Evolutionary conservation across 208 protist genomes (phyloP).

Genomic region (Acanthamoeba pearcei): DNA sequence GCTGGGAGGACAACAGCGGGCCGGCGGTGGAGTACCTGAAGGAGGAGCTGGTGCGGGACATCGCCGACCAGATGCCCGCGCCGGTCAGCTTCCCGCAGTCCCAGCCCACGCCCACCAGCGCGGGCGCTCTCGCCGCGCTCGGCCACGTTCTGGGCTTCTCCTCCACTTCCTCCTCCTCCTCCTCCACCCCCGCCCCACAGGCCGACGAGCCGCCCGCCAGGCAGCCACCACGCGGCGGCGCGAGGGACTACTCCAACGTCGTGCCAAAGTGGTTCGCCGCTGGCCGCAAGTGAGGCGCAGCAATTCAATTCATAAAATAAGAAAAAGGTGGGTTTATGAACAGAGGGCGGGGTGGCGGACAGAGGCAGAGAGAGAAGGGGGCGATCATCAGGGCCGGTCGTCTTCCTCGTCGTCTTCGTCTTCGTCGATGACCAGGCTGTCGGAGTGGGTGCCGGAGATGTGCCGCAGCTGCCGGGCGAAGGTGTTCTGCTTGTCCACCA

Average conservation of each 20-base stretch:
- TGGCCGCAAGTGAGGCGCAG: background rate
- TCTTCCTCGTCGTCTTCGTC: slow-evolving; percentile 29
- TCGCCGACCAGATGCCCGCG: slow-evolving; percentile 16
- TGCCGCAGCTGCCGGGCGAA: slow-evolving; percentile 51
- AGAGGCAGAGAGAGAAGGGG: background rate
- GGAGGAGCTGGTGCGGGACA: slow-evolving; percentile 39
- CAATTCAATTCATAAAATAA: no score
- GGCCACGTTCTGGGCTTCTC: slow-evolving; percentile 9
- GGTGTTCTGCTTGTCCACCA: slow-evolving; percentile 61
- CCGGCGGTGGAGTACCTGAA: slow-evolving; percentile 41
- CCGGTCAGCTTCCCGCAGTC: slow-evolving; percentile 49
- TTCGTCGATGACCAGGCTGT: slow-evolving; percentile 56
- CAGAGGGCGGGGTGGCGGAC: background rate
- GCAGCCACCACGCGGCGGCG: background rate
- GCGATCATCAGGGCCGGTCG: background rate
- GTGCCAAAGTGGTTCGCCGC: slow-evolving; percentile 28
- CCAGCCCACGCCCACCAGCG: background rate
- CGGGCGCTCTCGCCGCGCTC: background rate
- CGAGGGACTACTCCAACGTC: background rate
- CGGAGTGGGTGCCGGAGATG: background rate
- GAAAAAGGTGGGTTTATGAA: background rate
- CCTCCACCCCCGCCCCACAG: background rate
- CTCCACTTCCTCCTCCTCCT: background rate
- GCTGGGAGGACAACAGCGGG: slow-evolving; percentile 56
- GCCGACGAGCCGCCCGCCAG: background rate